A percentile compares a stretch with the other conserved stretches of the same genome.
These are phyloP conservation scores for Pelargonium exstipulatum DNA, from an alignment of 441 rosid species.

Conservation along the genomic window DNA sequence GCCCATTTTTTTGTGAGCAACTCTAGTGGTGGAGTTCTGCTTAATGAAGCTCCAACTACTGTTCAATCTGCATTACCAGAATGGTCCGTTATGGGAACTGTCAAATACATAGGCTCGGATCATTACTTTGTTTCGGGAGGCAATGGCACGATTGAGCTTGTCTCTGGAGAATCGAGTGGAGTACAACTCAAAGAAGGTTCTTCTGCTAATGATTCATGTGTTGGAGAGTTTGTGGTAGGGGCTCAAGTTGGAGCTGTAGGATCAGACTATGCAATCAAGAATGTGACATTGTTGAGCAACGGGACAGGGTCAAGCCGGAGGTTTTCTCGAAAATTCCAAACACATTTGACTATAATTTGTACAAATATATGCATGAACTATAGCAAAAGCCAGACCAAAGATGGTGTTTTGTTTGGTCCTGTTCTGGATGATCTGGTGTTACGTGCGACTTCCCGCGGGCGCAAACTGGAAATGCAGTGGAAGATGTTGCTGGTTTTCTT, in stretches of 20 bases:
- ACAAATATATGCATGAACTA: constrained; percentile 39
- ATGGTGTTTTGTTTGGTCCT: constrained; percentile 41
- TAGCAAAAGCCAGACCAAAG: constrained; percentile 30
- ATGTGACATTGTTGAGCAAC: constrained; percentile 34
- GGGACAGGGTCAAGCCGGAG: constrained; percentile 39
- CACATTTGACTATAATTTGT: constrained; percentile 28
- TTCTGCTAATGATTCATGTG: constrained; percentile 36
- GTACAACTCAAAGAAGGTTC: constrained; percentile 40
- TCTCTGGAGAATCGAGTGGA: constrained; percentile 38
- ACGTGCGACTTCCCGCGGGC: constrained; percentile 26
- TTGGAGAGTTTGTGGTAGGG: constrained; percentile 34
- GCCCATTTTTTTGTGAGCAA: constrained; percentile 45
- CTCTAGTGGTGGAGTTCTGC: constrained; percentile 44
- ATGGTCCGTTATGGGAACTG: constrained; percentile 47
- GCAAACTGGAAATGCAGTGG: constrained; percentile 18
- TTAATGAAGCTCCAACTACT: constrained; percentile 38
- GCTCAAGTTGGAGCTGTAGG: constrained; percentile 37
- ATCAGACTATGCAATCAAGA: constrained; percentile 19
- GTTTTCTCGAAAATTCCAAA: constrained; percentile 35
- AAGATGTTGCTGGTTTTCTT: constrained; percentile 17
- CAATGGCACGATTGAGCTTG: constrained; percentile 49
- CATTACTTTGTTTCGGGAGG: constrained; percentile 51
- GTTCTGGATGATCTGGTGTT: constrained; percentile 41
- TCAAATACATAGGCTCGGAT: constrained; percentile 50
- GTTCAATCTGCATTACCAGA: constrained; percentile 42